Evolutionary conservation across 257 asterid genomes (phyloP).

Genomic region (Gardenia jasminoides): DNA sequence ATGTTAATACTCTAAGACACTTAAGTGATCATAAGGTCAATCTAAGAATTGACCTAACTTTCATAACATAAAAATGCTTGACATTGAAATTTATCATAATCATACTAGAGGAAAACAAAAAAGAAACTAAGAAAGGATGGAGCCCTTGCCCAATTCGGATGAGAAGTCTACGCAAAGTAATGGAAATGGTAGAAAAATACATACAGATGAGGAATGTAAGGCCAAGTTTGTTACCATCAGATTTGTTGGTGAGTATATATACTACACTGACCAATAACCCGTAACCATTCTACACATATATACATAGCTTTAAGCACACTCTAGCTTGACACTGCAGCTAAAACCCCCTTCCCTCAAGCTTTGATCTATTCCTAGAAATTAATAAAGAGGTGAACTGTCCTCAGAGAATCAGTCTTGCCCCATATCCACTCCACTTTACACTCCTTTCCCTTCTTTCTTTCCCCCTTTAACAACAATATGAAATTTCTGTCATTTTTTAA

Average conservation of each 20-base stretch:
- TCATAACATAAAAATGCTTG: background rate
- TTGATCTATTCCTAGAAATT: constrained; percentile 17
- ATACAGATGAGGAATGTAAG: constrained; percentile 22
- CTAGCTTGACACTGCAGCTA: constrained; percentile 54
- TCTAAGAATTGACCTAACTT: too few relatives aligned
- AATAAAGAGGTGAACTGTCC: constrained; percentile 70
- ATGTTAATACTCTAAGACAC: too few relatives aligned
- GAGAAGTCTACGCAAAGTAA: constrained; percentile 26
- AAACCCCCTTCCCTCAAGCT: constrained; percentile 11
- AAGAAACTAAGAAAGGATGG: background rate
- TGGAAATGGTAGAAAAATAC: constrained; percentile 13
- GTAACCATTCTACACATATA: background rate
- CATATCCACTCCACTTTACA: constrained; percentile 51
- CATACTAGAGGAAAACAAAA: background rate
- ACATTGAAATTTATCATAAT: background rate
- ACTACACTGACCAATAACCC: background rate
- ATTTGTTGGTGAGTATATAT: constrained; percentile 53
- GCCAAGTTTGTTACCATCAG: constrained; percentile 46
- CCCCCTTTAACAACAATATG: background rate
- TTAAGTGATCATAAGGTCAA: too few relatives aligned
- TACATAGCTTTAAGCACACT: constrained; percentile 59
- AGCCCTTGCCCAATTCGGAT: constrained; percentile 8
- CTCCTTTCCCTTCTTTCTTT: background rate
- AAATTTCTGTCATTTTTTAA: too few relatives aligned
- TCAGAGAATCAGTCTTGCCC: constrained; percentile 54